phyloP scores from a whole-genome alignment of 495 filamentous ascomycete genomes.

The Hypoxylon rickii region DNA sequence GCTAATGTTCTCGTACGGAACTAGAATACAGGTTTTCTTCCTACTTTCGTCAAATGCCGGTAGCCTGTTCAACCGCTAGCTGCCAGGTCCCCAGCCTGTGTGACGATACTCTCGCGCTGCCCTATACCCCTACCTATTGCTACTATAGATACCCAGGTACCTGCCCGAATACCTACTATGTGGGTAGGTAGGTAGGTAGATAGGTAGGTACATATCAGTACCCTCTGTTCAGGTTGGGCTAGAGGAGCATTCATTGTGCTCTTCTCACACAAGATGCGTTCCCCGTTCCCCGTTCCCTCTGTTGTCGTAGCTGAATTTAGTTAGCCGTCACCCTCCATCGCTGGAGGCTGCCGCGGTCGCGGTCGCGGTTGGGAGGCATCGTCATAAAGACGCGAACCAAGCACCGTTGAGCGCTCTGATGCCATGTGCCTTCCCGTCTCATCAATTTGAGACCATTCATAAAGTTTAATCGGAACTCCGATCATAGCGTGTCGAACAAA shows the following conservation, averaged over 20 bases:
- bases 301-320: conserved; percentile 9
- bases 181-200: too few species aligned
- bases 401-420: conserved; percentile 14
- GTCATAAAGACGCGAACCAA: conserved; percentile 11
- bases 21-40: conserved; percentile 24
- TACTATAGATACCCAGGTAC: too few species aligned
- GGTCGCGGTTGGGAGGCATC: conserved; percentile 5
- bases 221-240: conserved; percentile 9
- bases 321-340: conserved; percentile 3
- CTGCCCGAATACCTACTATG: too few species aligned
- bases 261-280: not conserved
- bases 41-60: conserved; percentile 15
- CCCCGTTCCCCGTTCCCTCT: not conserved
- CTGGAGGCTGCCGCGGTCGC: not conserved
- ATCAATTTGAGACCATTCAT: conserved; percentile 31
- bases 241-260: not conserved
- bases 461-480: conserved; percentile 29
- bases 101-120: conserved; percentile 9
- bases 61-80: conserved; percentile 30
- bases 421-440: conserved; percentile 32
- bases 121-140: not conserved
- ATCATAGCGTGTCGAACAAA: conserved; percentile 15
- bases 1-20: conserved; percentile 28
- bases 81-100: conserved; percentile 32
- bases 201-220: too few species aligned